These are phyloP conservation scores for Rutstroemia sp. DNA, from an alignment of 2,329 filamentous ascomycete genomes.

Conservation along the genomic window DNA sequence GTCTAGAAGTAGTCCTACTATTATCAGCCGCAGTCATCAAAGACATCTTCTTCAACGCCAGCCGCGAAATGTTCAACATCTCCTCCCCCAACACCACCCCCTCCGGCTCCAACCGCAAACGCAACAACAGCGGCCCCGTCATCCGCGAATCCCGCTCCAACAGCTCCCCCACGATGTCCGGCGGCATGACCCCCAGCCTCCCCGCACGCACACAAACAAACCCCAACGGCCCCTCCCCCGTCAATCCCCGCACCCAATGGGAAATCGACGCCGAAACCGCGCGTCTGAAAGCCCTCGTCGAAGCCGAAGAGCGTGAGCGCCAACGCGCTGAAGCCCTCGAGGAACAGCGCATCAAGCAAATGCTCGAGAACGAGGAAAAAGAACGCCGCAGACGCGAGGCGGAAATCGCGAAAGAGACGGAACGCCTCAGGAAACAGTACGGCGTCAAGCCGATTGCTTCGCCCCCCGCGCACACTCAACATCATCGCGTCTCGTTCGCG, in stretches of 20 bases:
- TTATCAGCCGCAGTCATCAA: slow-evolving; percentile 56
- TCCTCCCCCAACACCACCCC: slow-evolving; percentile 34
- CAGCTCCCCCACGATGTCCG: slow-evolving; percentile 23
- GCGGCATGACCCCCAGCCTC: slow-evolving; percentile 14
- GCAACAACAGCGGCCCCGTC: slow-evolving; percentile 25
- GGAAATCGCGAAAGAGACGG: slow-evolving; percentile 72
- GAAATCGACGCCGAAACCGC: slow-evolving; percentile 68
- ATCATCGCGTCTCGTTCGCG: neutral
- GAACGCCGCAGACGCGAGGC: slow-evolving; percentile 49
- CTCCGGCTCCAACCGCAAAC: slow-evolving; percentile 13
- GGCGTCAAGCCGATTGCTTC: slow-evolving; percentile 33
- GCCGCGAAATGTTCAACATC: slow-evolving; percentile 74
- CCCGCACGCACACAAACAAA: slow-evolving; percentile 12
- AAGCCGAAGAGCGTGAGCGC: slow-evolving; percentile 6
- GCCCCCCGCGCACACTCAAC: neutral
- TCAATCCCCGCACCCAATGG: slow-evolving; percentile 30
- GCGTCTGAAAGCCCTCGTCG: slow-evolving; percentile 5
- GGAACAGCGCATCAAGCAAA: slow-evolving; percentile 52
- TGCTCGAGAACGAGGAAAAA: slow-evolving; percentile 59
- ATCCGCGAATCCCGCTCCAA: slow-evolving; percentile 18
- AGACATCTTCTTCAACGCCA: slow-evolving; percentile 56
- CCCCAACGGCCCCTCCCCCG: slow-evolving; percentile 13
- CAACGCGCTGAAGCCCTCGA: slow-evolving; percentile 49
- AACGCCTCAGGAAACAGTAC: slow-evolving; percentile 63
- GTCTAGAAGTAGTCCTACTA: slow-evolving; percentile 74